Evolutionary conservation across 257 asterid genomes (phyloP), one percentile per base, ranked within the genome.

Genomic region (Datura wrightii): DNA sequence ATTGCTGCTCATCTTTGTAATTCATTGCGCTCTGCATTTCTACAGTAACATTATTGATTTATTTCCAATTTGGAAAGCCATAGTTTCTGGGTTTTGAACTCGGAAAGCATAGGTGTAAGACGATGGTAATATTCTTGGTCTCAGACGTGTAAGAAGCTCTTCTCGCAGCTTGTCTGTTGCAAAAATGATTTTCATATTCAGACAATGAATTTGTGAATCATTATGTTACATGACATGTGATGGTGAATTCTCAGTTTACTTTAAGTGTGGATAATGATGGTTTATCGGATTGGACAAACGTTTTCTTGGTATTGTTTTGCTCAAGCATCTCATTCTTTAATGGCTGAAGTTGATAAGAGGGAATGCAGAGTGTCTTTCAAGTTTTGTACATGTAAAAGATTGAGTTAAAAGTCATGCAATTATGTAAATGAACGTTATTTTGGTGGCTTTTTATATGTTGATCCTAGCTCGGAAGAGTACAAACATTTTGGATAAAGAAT

Each of bases 51-150:
- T 70, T 69, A 41, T 18, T 41, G 53, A 70, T 42, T 74, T 74
- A 48, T 48, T 74, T 74, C 42, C 82, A 78, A 24, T 52, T 7
- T 34, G 82, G 42, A 54, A 52, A 78, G 18, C 42, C 82, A 31
- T 78, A 52, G 18, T 53, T 13, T 76, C 9, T 52, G 82, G 59
- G 82, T 52, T 78, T 31, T 78, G 82, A 52, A 52, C 63, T 52
- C 48, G 52, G 41, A 24, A 74, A 48, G 80, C 80, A 74, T 24
- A 74, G 44, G 60, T 48, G 60, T 24, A 48, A 48, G 42, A 74
- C 2, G 80, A 48, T 19, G 80, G 59, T 46, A 74, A 13, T 19
- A 46, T 19, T 72, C 5, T 46, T 46, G 41, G 19, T 31, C 41
- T 19, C 59, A 74, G n/a, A 71, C 10, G 59, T 6, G n/a, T 46